Evolutionary conservation across 2,329 filamentous ascomycete genomes (phyloP).

Genomic region (Fusarium decemcellulare): DNA sequence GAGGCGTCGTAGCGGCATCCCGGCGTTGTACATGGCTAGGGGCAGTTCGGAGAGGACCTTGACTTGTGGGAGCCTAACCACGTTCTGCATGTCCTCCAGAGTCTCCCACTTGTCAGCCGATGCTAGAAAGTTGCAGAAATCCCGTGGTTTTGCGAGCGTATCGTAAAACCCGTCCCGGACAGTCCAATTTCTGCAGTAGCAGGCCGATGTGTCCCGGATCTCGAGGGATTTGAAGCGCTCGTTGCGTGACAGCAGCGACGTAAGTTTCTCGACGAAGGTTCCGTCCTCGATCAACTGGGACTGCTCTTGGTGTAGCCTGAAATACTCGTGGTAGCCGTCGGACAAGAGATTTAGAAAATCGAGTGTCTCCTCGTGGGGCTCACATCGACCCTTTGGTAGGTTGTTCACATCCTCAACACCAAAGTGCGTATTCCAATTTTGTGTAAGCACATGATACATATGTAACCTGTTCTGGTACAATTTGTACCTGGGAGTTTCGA

Average conservation of each 20-base stretch:
- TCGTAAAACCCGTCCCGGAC: neutral
- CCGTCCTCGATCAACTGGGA: neutral
- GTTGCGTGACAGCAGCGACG: neutral
- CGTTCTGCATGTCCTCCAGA: neutral
- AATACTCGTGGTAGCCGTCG: neutral
- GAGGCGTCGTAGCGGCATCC: neutral
- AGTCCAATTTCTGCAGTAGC: too few relatives aligned
- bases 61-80: neutral
- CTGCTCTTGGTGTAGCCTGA: neutral
- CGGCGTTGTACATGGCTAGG: neutral
- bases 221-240: neutral
- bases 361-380: neutral
- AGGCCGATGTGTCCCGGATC: neutral
- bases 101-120: neutral
- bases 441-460: too few relatives aligned
- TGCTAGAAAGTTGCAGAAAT: neutral
- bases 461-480: too few relatives aligned
- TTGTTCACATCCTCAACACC: too few relatives aligned
- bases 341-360: neutral
- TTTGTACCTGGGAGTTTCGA: too few relatives aligned
- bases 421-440: too few relatives aligned
- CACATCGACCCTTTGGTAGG: too few relatives aligned
- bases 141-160: neutral
- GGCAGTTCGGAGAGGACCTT: neutral
- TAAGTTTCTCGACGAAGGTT: neutral